Evolutionary conservation across 73 alveolate genomes (phyloP).

Genomic region (Paramecium biaurelia): DNA sequence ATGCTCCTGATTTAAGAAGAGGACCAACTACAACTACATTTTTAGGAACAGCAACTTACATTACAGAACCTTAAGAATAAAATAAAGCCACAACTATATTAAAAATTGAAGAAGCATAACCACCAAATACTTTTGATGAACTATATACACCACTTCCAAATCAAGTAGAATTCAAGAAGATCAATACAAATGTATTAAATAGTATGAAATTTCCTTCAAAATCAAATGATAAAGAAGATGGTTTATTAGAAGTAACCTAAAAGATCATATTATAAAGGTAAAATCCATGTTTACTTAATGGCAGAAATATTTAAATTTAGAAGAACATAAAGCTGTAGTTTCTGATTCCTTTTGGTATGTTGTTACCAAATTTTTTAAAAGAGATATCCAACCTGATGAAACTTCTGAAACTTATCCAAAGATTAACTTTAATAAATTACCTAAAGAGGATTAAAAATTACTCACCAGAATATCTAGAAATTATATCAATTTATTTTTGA

Average conservation of each 20-base stretch:
- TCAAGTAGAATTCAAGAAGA: constrained; percentile 51
- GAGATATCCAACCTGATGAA: constrained; percentile 56
- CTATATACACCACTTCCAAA: constrained; percentile 61
- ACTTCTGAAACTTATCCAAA: constrained; percentile 37
- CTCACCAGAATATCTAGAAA: constrained; percentile 65
- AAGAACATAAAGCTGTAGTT: constrained; percentile 58
- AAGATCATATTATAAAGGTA: background rate
- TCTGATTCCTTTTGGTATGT: constrained; percentile 61
- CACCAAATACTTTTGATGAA: constrained; percentile 56
- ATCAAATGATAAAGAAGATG: constrained; percentile 34
- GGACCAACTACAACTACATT: constrained; percentile 9
- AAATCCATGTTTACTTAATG: constrained; percentile 44
- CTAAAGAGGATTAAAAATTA: constrained; percentile 43
- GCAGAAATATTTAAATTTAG: constrained; percentile 47
- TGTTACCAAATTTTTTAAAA: constrained; percentile 48
- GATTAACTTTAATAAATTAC: background rate
- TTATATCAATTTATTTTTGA: constrained; percentile 62
- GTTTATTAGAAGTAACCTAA: background rate
- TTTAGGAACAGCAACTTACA: constrained; percentile 11
- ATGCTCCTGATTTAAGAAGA: constrained; percentile 31
- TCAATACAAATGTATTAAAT: constrained; percentile 50
- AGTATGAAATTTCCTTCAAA: constrained; percentile 11
- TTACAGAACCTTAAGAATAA: constrained; percentile 38
- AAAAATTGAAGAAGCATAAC: constrained; percentile 62
- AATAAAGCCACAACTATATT: constrained; percentile 3